Evolutionary conservation across 768 basidiomycete species (phyloP).

Genomic region (Naganishia randhawae): DNA sequence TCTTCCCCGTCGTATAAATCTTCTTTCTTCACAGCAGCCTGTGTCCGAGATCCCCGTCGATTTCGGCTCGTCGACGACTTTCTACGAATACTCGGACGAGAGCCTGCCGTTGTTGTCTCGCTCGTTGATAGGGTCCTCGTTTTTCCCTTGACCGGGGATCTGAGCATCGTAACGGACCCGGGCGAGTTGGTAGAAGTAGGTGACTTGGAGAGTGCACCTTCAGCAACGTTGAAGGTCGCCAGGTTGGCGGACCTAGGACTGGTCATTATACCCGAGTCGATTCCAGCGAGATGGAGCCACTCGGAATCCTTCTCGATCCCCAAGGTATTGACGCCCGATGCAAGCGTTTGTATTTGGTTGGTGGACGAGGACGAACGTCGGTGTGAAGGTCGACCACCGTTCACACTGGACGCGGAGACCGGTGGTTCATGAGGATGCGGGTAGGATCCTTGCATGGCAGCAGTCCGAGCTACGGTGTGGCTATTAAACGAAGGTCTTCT

Average conservation of each 20-base stretch:
- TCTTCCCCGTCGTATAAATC: slow-evolving; percentile 5
- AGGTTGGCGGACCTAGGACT: background rate
- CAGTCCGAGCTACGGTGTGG: slow-evolving; percentile 4
- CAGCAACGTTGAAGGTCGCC: background rate
- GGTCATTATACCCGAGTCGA: background rate
- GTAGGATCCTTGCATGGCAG: slow-evolving; percentile 17
- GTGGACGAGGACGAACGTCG: slow-evolving; percentile 8
- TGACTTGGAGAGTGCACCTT: background rate
- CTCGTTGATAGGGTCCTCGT: background rate
- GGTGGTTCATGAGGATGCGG: slow-evolving; percentile 16
- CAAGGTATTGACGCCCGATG: slow-evolving; percentile 8
- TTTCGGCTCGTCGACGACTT: slow-evolving; percentile 19
- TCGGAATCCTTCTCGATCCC: slow-evolving; percentile 18
- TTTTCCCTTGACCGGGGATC: slow-evolving; percentile 2
- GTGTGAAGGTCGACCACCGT: slow-evolving; percentile 4
- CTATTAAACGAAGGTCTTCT: slow-evolving; percentile 18
- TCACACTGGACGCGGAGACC: background rate
- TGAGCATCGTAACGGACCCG: background rate
- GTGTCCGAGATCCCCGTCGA: slow-evolving; percentile 7
- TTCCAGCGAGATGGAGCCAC: slow-evolving; percentile 15
- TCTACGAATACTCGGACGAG: background rate
- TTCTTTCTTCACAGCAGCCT: slow-evolving; percentile 6
- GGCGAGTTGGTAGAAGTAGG: slow-evolving; percentile 4
- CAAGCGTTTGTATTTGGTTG: slow-evolving; percentile 13
- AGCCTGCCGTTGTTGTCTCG: background rate